phyloP scores from a whole-genome alignment of 352 stramenopile species.

The Globisporangium abappressorium region DNA sequence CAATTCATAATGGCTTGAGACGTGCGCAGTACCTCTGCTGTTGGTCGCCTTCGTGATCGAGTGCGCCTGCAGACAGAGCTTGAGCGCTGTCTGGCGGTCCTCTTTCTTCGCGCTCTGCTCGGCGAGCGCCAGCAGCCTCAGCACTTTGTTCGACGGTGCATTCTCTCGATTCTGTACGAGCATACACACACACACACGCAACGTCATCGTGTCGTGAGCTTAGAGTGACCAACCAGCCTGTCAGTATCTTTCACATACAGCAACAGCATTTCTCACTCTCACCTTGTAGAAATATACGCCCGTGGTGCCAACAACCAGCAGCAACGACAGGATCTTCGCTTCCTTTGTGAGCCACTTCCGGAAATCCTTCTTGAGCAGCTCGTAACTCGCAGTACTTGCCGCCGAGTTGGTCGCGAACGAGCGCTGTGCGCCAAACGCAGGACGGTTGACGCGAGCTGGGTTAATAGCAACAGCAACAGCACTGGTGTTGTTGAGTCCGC shows the following conservation, averaged over 20 bases:
- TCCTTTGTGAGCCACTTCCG: slow-evolving; percentile 57
- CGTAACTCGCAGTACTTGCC: slow-evolving; percentile 20
- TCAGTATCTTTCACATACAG: neutral
- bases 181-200: neutral
- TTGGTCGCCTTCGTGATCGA: slow-evolving; percentile 64
- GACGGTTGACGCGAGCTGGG: neutral
- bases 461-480: neutral
- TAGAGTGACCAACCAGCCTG: neutral
- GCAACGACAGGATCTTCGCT: slow-evolving; percentile 34
- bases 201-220: neutral
- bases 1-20: too few relatives aligned
- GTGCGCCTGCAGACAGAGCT: slow-evolving; percentile 69
- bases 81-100: slow-evolving; percentile 51
- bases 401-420: slow-evolving; percentile 10
- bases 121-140: slow-evolving; percentile 45
- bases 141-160: slow-evolving; percentile 52
- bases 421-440: neutral
- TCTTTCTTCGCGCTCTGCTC: slow-evolving; percentile 42
- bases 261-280: neutral
- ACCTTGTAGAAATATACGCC: slow-evolving; percentile 75
- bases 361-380: slow-evolving; percentile 64
- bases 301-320: slow-evolving; percentile 42
- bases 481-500: neutral
- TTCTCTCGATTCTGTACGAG: slow-evolving; percentile 50
- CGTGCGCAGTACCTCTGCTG: slow-evolving; percentile 35